Evolutionary conservation across 2,329 filamentous ascomycete species (phyloP).

Genomic region (Pseudogymnoascus sp.): DNA sequence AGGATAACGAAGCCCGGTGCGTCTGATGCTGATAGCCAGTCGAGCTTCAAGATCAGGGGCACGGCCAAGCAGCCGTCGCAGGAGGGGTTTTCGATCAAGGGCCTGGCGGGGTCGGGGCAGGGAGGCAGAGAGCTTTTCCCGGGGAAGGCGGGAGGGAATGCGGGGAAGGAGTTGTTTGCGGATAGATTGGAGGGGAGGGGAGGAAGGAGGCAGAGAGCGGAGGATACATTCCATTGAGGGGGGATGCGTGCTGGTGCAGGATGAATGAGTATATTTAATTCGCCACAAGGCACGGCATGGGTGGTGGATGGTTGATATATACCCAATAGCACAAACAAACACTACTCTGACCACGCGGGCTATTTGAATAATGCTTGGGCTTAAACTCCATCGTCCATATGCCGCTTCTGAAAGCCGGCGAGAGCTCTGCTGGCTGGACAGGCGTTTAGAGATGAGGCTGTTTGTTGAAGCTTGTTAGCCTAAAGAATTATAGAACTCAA

Average conservation of each 20-base stretch:
- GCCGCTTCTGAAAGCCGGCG: background rate
- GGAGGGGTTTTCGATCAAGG: constrained; percentile 60
- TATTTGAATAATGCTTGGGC: background rate
- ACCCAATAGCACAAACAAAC: constrained; percentile 6
- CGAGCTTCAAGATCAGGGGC: constrained; percentile 54
- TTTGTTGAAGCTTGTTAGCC: too few species aligned
- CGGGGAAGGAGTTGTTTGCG: constrained; percentile 63
- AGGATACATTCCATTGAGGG: constrained; percentile 62
- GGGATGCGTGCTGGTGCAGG: background rate
- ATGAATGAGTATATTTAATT: background rate
- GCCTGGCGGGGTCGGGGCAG: constrained; percentile 48
- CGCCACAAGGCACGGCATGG: background rate
- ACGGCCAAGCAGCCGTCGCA: constrained; percentile 40
- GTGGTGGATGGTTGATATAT: background rate
- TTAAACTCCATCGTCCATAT: background rate
- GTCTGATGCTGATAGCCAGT: constrained; percentile 25
- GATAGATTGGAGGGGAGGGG: constrained; percentile 52
- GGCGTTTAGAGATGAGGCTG: too few species aligned
- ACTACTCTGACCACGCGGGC: background rate
- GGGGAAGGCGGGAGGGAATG: constrained; percentile 51
- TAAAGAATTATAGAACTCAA: too few species aligned
- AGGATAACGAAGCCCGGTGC: constrained; percentile 16
- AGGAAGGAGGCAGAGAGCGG: constrained; percentile 57
- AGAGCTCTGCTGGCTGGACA: too few species aligned
- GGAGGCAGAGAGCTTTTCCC: constrained; percentile 63